Evolutionary conservation across 441 rosid species (phyloP), one percentile per base, ranked within the genome.

Genomic region (Erodium chrysanthum): DNA sequence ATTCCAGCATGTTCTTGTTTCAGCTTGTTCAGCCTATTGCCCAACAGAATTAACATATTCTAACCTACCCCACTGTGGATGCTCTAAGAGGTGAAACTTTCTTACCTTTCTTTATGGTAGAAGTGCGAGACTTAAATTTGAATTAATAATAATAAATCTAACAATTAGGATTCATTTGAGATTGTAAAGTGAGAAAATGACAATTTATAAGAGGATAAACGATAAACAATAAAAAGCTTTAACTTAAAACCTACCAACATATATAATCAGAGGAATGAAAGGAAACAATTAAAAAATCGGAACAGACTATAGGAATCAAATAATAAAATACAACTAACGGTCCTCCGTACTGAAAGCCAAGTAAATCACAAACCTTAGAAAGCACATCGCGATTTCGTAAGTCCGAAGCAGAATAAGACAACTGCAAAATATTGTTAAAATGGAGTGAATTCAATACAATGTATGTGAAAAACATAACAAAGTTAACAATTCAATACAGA

Each of bases 381-480:
- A 85, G 81, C 37, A 86, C 80, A 79, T 92, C 96, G 27, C 92
- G 77, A 74, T 92, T 89, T n/a, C 92, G 90, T 81, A 92, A 80
- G 75, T 82, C 83, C 29, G 86, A 74, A 52, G 98, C 98, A 69
- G 96, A 92, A 75, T 88, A 92, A 1, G 96, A 90, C 74, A 92
- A 76, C 98, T 92, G 90, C 88, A 81, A 5, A 68, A 23, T 31
- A 31, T 25, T 25, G 29, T 25, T 3, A 67, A 62, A 33, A 67
- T 20, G 71, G 1, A 25, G 10, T 67, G 27, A 48, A 58, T 31
- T 72, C 25, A 50, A 69, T 60, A 56, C 2, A 64, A 58, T 17
- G 15, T 29, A 31, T 10, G 29, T 21, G 6, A 7, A 35, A 52
- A 21, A 7, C 40, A 69, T 21, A 5, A 61, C 23, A 62, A 54